Percentiles rank a stretch among this genome's conserved stretches.
Evolutionary conservation across 805 yeast species (phyloP).

Genomic region (Starmerella asiatica): DNA sequence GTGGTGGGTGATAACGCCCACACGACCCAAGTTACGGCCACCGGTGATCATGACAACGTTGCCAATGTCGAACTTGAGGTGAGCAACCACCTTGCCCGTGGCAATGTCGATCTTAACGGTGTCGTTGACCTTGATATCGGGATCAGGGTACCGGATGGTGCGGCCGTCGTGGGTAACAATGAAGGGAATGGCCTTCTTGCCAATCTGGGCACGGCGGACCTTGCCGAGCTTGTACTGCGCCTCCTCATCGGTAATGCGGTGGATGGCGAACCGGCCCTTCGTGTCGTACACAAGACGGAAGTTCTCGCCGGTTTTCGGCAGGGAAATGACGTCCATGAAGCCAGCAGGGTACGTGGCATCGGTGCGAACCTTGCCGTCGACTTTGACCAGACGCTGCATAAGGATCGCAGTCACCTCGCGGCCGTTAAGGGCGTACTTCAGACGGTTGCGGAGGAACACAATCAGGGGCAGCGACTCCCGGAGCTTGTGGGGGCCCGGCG

Average conservation of each 20-base stretch:
- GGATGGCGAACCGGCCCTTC: conserved; percentile 98
- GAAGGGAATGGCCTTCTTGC: conserved; percentile 97
- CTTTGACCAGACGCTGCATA: conserved; percentile 97
- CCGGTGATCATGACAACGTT: conserved; percentile 87
- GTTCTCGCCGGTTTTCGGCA: conserved; percentile 98
- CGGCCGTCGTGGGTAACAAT: conserved; percentile 99
- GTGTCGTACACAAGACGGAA: conserved; percentile 97
- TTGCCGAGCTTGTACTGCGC: conserved; percentile 96
- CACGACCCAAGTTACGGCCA: conserved; percentile 98
- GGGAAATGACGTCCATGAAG: conserved; percentile 95
- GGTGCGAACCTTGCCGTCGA: conserved; percentile 98
- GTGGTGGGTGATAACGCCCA: conserved; percentile 90
- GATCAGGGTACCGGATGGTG: conserved; percentile 99
- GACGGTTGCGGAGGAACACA: conserved; percentile 95
- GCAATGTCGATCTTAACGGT: conserved; percentile 95
- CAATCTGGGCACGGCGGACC: conserved; percentile 95
- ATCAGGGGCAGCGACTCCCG: conserved; percentile 96
- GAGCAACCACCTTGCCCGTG: conserved; percentile 84
- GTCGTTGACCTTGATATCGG: conserved; percentile 91
- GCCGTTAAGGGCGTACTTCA: conserved; percentile 97
- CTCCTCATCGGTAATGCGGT: conserved; percentile 98
- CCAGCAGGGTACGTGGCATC: conserved; percentile 99
- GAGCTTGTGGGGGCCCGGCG: conserved; percentile 98
- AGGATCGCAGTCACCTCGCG: conserved; percentile 97
- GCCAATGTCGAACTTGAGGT: conserved; percentile 86